Conservation (phyloP, 2,329 filamentous ascomycete genomes). For the Penicillium occitanis region DNA sequence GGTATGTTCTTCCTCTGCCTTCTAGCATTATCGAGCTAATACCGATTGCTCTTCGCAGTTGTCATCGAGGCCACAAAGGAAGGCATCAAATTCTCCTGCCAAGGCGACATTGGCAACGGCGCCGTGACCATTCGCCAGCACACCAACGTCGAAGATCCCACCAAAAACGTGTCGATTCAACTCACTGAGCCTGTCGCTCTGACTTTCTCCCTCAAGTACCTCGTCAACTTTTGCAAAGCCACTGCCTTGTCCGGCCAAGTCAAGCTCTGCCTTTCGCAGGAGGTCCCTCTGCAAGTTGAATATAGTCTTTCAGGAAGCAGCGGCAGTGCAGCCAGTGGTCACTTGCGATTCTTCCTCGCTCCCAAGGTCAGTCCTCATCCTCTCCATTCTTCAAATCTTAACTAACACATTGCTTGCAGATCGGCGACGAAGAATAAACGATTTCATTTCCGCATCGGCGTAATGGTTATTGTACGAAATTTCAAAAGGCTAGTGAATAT, state of each 20-base stretch:
- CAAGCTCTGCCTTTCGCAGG: slow-evolving; percentile 90
- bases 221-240: slow-evolving; percentile 99
- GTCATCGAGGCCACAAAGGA: slow-evolving; percentile 96
- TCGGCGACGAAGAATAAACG: slow-evolving; percentile 56
- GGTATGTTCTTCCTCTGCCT: slow-evolving; percentile 58
- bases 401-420: slow-evolving; percentile 48
- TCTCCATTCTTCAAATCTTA: not conserved
- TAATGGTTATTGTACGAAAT: slow-evolving; percentile 18
- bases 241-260: slow-evolving; percentile 77
- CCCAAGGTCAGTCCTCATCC: slow-evolving; percentile 71
- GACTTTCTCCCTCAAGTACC: slow-evolving; percentile 98
- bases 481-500: slow-evolving; percentile 6
- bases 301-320: slow-evolving; percentile 59
- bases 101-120: slow-evolving; percentile 93
- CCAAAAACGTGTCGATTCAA: slow-evolving; percentile 81
- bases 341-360: slow-evolving; percentile 94
- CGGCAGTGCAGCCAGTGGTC: slow-evolving; percentile 63
- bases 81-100: slow-evolving; percentile 90
- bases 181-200: slow-evolving; percentile 89
- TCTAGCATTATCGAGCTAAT: not conserved
- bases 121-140: slow-evolving; percentile 88
- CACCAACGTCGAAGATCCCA: slow-evolving; percentile 84
- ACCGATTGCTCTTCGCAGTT: slow-evolving; percentile 55
- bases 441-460: slow-evolving; percentile 20
- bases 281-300: slow-evolving; percentile 94